Conservation (phyloP, 1,139 yeast genomes). For the Suhomyces atakaporum region DNA sequence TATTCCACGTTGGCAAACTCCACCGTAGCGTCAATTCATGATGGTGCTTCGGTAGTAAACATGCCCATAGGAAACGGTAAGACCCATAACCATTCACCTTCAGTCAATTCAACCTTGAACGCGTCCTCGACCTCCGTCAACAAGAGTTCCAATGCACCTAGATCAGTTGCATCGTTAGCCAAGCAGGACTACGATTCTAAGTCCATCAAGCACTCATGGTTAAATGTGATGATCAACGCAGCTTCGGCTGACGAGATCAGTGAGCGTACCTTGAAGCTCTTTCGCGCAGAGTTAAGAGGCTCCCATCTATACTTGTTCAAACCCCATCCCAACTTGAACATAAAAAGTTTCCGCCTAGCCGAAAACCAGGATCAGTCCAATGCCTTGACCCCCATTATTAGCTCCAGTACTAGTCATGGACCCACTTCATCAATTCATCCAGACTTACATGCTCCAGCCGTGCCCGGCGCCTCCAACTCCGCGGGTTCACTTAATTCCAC, state of each 20-base stretch:
- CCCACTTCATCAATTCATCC: not conserved
- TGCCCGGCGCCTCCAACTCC: constrained; percentile 8
- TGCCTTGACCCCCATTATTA: not conserved
- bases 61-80: constrained; percentile 1
- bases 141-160: constrained; percentile 4
- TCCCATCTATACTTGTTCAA: constrained; percentile 59
- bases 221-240: constrained; percentile 43
- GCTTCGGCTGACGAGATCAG: constrained; percentile 35
- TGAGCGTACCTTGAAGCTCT: constrained; percentile 46
- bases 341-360: constrained; percentile 42
- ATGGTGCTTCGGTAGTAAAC: constrained; percentile 9
- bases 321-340: constrained; percentile 49
- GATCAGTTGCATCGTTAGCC: constrained; percentile 24
- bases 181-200: constrained; percentile 38
- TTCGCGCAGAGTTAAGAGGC: constrained; percentile 67
- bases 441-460: constrained; percentile 9
- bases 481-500: constrained; percentile 11
- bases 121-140: constrained; percentile 7
- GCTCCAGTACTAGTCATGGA: not conserved
- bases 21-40: constrained; percentile 11
- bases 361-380: constrained; percentile 9
- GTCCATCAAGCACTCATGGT: constrained; percentile 42
- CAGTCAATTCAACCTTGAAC: constrained; percentile 12
- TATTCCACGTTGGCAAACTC: constrained; percentile 17
- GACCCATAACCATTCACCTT: constrained; percentile 11